Percentiles rank a stretch among this genome's conserved stretches.
Conservation (phyloP, 768 basidiomycete species). For the Calocybe gangraenosa region DNA sequence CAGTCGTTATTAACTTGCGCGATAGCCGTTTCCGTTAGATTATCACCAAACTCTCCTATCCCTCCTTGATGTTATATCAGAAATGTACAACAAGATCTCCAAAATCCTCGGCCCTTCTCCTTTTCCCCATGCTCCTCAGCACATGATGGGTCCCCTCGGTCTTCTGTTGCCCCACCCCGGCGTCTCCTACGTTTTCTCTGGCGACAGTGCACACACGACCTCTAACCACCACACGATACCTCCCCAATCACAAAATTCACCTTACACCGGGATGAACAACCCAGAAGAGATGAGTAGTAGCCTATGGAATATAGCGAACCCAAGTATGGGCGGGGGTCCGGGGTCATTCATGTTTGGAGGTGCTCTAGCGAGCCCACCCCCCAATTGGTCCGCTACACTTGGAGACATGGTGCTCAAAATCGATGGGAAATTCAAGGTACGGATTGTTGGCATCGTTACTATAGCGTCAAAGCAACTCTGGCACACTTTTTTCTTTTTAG, state of each 20-base stretch:
- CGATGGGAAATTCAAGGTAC: conserved; percentile 80
- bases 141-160: conserved; percentile 77
- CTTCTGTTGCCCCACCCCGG: conserved; percentile 76
- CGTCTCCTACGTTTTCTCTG: conserved; percentile 73
- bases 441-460: conserved; percentile 15
- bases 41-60: conserved; percentile 88
- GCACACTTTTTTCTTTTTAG: conserved; percentile 31
- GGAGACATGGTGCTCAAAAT: conserved; percentile 77
- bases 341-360: conserved; percentile 26
- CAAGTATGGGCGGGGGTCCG: conserved; percentile 22
- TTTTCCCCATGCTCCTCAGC: conserved; percentile 57
- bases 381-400: conserved; percentile 54
- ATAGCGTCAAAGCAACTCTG: background rate
- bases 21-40: conserved; percentile 82
- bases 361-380: conserved; percentile 39
- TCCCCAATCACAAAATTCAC: conserved; percentile 8
- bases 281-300: conserved; percentile 41
- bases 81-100: conserved; percentile 84
- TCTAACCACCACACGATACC: conserved; percentile 15
- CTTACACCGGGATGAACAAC: conserved; percentile 2
- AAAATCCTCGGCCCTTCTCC: conserved; percentile 81
- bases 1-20: conserved; percentile 1
- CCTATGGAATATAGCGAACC: conserved; percentile 73
- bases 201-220: conserved; percentile 21
- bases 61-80: conserved; percentile 83